Conservation (phyloP, 73 alveolate genomes). For the Paramecium sonneborni region DNA sequence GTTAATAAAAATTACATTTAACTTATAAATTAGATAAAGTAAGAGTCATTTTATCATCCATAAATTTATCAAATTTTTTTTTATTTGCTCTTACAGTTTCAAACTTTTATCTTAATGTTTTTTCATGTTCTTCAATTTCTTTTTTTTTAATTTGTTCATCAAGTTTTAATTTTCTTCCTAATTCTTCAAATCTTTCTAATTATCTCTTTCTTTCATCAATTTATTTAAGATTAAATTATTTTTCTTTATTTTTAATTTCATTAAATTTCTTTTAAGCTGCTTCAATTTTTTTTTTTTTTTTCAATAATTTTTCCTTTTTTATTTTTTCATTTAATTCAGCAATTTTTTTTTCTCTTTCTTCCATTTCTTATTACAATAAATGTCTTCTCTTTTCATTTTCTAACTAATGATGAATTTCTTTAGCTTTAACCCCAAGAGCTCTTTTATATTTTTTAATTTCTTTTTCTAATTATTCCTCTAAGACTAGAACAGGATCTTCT, state of each 20-base stretch:
- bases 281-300: background rate
- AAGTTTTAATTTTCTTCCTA: background rate
- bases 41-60: background rate
- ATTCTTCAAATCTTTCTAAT: constrained; percentile 43
- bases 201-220: background rate
- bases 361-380: background rate
- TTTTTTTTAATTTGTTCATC: background rate
- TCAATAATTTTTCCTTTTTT: background rate
- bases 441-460: background rate
- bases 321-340: background rate
- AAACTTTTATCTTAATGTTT: background rate
- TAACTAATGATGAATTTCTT: background rate
- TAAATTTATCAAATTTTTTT: background rate
- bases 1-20: background rate
- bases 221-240: background rate
- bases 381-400: constrained; percentile 11
- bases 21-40: background rate
- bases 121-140: constrained; percentile 49
- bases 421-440: constrained; percentile 14
- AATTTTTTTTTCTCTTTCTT: constrained; percentile 2
- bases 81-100: background rate
- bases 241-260: constrained; percentile 9
- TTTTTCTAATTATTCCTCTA: constrained; percentile 8
- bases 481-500: constrained; percentile 23
- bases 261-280: background rate